Percentiles rank a stretch among this genome's conserved stretches.
Evolutionary conservation across 768 basidiomycete genomes (phyloP).

Genomic region (Tylopilus intermedius): DNA sequence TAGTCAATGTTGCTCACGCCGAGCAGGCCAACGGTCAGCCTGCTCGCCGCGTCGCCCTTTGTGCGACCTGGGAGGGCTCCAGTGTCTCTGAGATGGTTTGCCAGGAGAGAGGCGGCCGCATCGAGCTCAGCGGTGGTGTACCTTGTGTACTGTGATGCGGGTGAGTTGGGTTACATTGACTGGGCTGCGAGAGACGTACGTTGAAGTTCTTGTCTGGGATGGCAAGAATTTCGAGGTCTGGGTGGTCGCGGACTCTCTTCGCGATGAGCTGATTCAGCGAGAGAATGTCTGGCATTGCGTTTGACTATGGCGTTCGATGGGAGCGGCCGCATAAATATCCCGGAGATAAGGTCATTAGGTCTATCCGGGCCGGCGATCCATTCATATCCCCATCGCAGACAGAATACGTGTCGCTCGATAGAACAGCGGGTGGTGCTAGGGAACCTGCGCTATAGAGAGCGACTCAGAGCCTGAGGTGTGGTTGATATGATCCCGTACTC

Average conservation of each 20-base stretch:
- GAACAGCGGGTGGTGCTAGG: too few relatives aligned
- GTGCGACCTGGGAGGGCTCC: slow-evolving; percentile 20
- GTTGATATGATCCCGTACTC: too few relatives aligned
- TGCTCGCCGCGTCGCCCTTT: slow-evolving; percentile 22
- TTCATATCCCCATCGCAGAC: too few relatives aligned
- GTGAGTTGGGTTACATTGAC: not conserved
- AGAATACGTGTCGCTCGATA: too few relatives aligned
- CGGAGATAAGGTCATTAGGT: too few relatives aligned
- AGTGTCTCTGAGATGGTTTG: slow-evolving; percentile 18
- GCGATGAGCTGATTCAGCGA: slow-evolving; percentile 28
- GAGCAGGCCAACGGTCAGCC: slow-evolving; percentile 23
- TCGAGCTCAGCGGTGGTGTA: slow-evolving; percentile 25
- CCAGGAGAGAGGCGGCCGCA: slow-evolving; percentile 25
- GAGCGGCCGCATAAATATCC: too few relatives aligned
- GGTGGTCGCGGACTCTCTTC: slow-evolving; percentile 15
- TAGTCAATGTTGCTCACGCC: slow-evolving; percentile 27
- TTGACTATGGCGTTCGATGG: too few relatives aligned
- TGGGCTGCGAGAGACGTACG: slow-evolving; percentile 2
- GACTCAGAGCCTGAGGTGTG: too few relatives aligned
- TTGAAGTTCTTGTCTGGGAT: slow-evolving; percentile 25
- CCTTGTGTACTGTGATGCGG: slow-evolving; percentile 16
- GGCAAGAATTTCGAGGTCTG: slow-evolving; percentile 19
- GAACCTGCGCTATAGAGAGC: too few relatives aligned
- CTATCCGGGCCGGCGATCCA: too few relatives aligned
- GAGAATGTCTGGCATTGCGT: slow-evolving; percentile 19